Conservation (phyloP, 768 basidiomycete genomes). For the Tephrocybe sp. region DNA sequence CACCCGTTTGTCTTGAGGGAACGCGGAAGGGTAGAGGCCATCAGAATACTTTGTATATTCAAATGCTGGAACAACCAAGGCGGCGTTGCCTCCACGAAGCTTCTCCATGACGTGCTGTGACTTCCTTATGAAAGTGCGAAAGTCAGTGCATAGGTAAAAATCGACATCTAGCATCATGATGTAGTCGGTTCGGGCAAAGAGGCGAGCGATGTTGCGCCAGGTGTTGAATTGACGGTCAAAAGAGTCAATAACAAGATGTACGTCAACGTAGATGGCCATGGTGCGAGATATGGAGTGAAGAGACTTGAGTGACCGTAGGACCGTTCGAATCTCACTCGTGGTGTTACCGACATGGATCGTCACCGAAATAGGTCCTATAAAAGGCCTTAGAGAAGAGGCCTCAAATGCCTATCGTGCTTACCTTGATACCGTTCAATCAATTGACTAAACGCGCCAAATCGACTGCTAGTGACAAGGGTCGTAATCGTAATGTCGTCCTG, state of each 20-base stretch:
- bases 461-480: conserved; percentile 78
- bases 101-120: conserved; percentile 40
- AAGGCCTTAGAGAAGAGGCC: neutral
- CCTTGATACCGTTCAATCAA: conserved; percentile 81
- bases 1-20: conserved; percentile 73
- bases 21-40: conserved; percentile 54
- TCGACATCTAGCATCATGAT: conserved; percentile 94
- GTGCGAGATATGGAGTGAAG: conserved; percentile 66
- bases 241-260: conserved; percentile 82
- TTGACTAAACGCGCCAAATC: conserved; percentile 69
- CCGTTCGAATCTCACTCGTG: conserved; percentile 40
- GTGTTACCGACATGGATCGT: conserved; percentile 72
- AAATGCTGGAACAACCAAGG: conserved; percentile 84
- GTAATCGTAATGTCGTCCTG: conserved; percentile 80
- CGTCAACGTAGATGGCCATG: conserved; percentile 73
- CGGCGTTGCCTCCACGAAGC: conserved; percentile 60
- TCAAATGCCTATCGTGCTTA: conserved; percentile 20
- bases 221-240: conserved; percentile 87
- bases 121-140: conserved; percentile 55
- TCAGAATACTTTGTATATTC: conserved; percentile 71
- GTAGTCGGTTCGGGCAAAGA: conserved; percentile 81
- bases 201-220: conserved; percentile 84
- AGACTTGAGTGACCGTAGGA: conserved; percentile 62
- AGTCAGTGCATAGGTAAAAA: conserved; percentile 83
- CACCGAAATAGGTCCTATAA: conserved; percentile 78